Evolutionary conservation across 495 filamentous ascomycete genomes (phyloP), one percentile per base, ranked within the genome.

Genomic region (Evansstolkia leycettana): DNA sequence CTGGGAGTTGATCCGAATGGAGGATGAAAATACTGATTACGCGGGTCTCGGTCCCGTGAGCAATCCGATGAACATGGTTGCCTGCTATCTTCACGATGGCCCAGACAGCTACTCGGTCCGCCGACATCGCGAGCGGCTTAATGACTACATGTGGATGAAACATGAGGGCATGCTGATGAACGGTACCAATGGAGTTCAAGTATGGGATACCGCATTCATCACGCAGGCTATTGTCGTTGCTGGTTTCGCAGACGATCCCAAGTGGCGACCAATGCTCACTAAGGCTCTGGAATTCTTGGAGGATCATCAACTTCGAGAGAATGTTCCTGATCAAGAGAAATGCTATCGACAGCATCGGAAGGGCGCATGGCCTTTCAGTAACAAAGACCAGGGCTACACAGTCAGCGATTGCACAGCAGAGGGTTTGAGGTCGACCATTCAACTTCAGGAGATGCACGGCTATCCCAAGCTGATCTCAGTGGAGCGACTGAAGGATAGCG

Each of bases 301-400:
- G 20, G 72, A 80, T 9, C 90, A 96, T 42, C 90, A 98, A 51
- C 81, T 96, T 36, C 76, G 82, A 25, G 85, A 87, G 38, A 81
- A 94, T 38, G 81, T 82, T 14, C 68, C 73, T 5, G 73, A 93
- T 31, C 81, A 84, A 48, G 74, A 76, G 7, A 68, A 73, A 31
- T 89, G 83, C 56, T 98, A 96, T 52, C 84, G 90, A 10, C 92
- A 96, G 41, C 77, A 80, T 41, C 73, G 92, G 9, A 93, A 93
- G 52, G 92, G 90, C 10, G 90, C 77, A 2, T 98, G 90, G 90
- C 82, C 82, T 0, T 98, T 98, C 54, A 92, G 84, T 52, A 98
- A 78, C 42, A 82, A 74, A 49, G 74, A 75, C 14, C 90, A 98
- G 50, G 90, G 92, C 12, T 98, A 98, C 51, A 86, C 84, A 1